Conservation (phyloP, 176 grass and related monocot species). For the Aegilops umbellulata region DNA sequence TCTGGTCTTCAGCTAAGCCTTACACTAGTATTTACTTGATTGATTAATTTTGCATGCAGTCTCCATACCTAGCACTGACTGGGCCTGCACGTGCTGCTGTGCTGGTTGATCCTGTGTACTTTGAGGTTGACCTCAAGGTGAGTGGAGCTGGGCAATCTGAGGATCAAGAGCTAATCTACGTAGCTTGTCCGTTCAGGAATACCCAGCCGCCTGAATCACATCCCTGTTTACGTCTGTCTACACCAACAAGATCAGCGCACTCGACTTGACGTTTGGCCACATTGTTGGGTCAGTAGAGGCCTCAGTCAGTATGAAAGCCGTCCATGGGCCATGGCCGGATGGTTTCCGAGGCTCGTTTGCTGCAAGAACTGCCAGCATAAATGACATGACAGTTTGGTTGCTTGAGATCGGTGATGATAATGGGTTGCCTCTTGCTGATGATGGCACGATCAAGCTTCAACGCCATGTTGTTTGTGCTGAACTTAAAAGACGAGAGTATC, state of each 20-base stretch:
- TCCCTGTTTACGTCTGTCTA: background rate
- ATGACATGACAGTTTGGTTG: background rate
- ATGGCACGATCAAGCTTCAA: no score
- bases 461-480: no score
- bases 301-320: background rate
- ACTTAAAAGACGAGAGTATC: no score
- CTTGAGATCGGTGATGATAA: background rate
- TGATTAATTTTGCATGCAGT: background rate
- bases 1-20: background rate
- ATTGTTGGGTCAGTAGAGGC: background rate
- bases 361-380: background rate
- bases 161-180: background rate
- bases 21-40: conserved; percentile 1
- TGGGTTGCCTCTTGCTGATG: no score
- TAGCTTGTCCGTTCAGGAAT: no score
- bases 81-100: background rate
- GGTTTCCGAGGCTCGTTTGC: background rate
- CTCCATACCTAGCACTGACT: background rate
- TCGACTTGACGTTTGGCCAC: background rate
- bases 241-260: background rate
- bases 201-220: no score
- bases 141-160: background rate
- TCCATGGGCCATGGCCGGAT: background rate
- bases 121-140: background rate
- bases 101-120: background rate